Percentiles rank a stretch among this genome's conserved stretches.
These are phyloP conservation scores for Xylaria cubensis DNA, from an alignment of 495 filamentous ascomycete species.

Conservation along the genomic window DNA sequence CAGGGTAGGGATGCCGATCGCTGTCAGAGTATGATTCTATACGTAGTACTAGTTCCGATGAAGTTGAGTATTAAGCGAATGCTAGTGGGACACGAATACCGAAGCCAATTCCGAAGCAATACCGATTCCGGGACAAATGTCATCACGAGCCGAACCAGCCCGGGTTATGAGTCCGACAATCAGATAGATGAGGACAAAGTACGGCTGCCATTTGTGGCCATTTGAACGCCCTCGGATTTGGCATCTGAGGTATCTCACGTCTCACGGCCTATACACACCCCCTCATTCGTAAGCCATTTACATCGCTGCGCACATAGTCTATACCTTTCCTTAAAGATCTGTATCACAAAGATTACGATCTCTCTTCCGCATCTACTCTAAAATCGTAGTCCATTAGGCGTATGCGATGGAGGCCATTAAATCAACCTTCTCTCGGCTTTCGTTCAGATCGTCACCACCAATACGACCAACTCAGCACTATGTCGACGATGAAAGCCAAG, in stretches of 20 bases:
- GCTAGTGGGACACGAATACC: neutral
- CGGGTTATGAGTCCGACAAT: neutral
- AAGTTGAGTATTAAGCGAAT: neutral
- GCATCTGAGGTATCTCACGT: neutral
- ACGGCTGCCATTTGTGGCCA: neutral
- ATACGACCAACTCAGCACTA: neutral
- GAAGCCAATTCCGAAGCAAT: slow-evolving; percentile 13
- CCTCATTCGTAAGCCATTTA: neutral
- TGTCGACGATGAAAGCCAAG: slow-evolving; percentile 1
- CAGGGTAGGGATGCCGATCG: neutral
- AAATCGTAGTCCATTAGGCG: neutral
- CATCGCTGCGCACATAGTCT: neutral
- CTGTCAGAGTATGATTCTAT: neutral
- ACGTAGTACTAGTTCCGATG: neutral
- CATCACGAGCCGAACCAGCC: neutral
- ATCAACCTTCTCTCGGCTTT: neutral
- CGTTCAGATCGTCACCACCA: neutral
- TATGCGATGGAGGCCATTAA: neutral
- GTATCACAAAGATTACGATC: neutral
- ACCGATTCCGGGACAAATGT: slow-evolving; percentile 14
- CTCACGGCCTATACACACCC: neutral
- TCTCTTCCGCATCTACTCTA: neutral
- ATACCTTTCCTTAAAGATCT: neutral
- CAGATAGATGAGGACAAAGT: neutral
- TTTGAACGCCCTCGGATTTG: neutral